Evolutionary conservation across 225 moss, liverwort and hornwort genomes (phyloP).

Genomic region (Climacium dendroides): DNA sequence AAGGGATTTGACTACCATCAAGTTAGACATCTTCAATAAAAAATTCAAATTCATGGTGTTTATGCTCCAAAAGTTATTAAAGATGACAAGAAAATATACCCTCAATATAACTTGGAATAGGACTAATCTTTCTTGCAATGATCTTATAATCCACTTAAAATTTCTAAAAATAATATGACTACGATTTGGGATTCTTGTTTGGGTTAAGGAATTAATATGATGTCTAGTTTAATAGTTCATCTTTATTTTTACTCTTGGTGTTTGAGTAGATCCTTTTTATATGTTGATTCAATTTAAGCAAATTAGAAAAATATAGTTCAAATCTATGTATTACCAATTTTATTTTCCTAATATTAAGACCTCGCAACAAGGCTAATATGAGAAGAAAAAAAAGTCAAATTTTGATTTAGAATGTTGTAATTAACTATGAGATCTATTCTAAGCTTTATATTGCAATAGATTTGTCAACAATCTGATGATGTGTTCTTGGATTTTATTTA

Average conservation of each 20-base stretch:
- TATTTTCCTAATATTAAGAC: neutral
- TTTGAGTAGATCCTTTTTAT: neutral
- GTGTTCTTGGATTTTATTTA: neutral
- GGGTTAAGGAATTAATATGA: neutral
- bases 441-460: neutral
- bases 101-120: no score
- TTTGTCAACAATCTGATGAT: neutral
- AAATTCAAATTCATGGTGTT: no score
- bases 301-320: neutral
- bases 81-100: no score
- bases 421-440: neutral
- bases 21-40: no score
- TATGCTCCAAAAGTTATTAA: no score
- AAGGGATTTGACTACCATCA: no score
- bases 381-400: neutral
- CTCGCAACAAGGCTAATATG: neutral
- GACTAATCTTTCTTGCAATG: no score
- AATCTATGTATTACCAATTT: neutral
- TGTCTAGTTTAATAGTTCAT: neutral
- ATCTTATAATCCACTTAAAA: accelerated
- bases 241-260: neutral
- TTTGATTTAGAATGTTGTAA: neutral
- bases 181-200: neutral
- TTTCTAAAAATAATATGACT: neutral
- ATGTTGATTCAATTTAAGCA: neutral